Percentiles rank a stretch among this genome's conserved stretches.
phyloP scores from a whole-genome alignment of 805 yeast genomes.

The Dipodascopsis tothii region DNA sequence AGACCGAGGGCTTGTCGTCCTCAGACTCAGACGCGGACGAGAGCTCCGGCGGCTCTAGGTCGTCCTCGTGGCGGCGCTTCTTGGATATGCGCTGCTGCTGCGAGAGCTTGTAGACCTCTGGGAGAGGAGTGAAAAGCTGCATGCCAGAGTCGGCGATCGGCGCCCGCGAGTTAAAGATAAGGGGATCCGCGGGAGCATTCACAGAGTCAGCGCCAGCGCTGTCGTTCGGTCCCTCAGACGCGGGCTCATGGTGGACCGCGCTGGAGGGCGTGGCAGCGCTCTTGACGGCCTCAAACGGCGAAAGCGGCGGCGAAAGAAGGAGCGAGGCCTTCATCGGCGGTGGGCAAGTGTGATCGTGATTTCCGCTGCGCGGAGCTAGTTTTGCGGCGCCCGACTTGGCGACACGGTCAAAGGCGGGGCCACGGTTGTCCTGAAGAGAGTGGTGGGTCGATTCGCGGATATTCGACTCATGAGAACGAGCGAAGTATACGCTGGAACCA shows the following conservation, averaged over 20 bases:
- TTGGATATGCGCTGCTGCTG: too few relatives aligned
- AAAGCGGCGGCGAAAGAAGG: constrained; percentile 19
- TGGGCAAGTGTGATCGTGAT: neutral
- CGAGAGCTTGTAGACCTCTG: neutral
- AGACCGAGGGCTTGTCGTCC: too few relatives aligned
- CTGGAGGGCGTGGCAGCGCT: constrained; percentile 1
- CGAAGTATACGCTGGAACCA: neutral
- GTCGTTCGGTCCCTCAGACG: constrained; percentile 1
- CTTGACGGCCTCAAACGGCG: constrained; percentile 8
- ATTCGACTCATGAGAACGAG: constrained; percentile 1
- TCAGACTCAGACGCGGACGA: too few relatives aligned
- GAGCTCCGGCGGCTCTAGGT: too few relatives aligned
- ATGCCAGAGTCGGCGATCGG: neutral
- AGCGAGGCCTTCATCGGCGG: constrained; percentile 2
- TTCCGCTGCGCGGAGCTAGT: neutral
- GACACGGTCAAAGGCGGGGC: neutral
- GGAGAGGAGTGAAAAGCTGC: neutral
- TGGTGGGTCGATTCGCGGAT: neutral
- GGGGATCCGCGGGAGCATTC: neutral
- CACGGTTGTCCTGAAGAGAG: neutral
- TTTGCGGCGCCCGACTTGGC: neutral
- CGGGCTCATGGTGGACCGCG: constrained; percentile 3
- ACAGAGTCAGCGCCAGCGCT: constrained; percentile 7
- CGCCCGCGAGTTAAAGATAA: neutral
- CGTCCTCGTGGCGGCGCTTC: too few relatives aligned